Conservation (phyloP, 1,284 basidiomycete species). For the Stygiomarasmius scandens region DNA sequence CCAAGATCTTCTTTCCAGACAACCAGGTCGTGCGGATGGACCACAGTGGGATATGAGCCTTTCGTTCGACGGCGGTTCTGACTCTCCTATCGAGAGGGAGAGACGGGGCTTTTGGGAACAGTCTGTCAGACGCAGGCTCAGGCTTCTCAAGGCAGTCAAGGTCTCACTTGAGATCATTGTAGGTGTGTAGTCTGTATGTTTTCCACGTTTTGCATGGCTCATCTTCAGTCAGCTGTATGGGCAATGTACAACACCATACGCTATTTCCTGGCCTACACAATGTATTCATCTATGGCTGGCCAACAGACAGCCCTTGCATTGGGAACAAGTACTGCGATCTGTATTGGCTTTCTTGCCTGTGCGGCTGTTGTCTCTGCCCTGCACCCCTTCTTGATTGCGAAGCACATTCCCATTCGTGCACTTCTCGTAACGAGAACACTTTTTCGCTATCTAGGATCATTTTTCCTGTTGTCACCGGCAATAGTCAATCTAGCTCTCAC, state of each 20-base stretch:
- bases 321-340: conserved; percentile 59
- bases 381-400: conserved; percentile 41
- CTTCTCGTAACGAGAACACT: conserved; percentile 31
- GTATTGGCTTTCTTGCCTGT: conserved; percentile 54
- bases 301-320: conserved; percentile 53
- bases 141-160: conserved; percentile 40
- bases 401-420: conserved; percentile 34
- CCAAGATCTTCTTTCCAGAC: conserved; percentile 42
- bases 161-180: conserved; percentile 47
- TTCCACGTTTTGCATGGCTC: background rate
- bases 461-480: conserved; percentile 52
- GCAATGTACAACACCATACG: conserved; percentile 60
- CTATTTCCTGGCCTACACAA: conserved; percentile 59
- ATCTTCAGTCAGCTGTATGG: conserved; percentile 49
- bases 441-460: conserved; percentile 48
- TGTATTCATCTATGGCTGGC: conserved; percentile 39
- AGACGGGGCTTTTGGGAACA: conserved; percentile 40
- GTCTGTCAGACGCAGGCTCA: conserved; percentile 41
- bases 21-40: conserved; percentile 16
- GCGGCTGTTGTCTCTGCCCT: conserved; percentile 46
- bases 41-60: conserved; percentile 39
- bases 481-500: conserved; percentile 57
- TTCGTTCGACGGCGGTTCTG: conserved; percentile 42
- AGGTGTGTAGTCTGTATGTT: conserved; percentile 38
- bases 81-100: conserved; percentile 40